Evolutionary conservation across 1,284 basidiomycete species (phyloP), one percentile per base, ranked within the genome.

Genomic region (Fomitopsis betulina): DNA sequence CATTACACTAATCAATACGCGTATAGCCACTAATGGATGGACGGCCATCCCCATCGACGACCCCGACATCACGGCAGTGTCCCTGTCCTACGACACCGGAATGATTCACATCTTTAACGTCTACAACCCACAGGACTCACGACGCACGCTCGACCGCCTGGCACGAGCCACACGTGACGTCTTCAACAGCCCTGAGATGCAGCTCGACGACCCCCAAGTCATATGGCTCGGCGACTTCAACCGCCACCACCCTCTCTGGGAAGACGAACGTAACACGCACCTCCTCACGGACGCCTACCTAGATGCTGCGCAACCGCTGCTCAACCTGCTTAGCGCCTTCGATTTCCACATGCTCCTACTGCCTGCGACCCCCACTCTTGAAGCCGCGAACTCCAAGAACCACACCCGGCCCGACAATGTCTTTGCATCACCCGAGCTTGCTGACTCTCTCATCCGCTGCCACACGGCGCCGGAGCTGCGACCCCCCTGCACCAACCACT

Each of bases 191-290:
- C n/a, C n/a, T n/a, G n/a, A n/a, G n/a, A n/a, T n/a, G n/a, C n/a
- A n/a, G n/a, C n/a, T n/a, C n/a, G n/a, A n/a, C n/a, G n/a, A n/a
- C n/a, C 4, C 27, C 4, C 27, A 30, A 30, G 27, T 30, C 3
- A 3, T 30, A 3, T 30, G 27, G 27, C 27, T 30, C 8, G 35
- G 35, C 4, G 35, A 35, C 35, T 35, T 35, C 35, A 35, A 35
- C 35, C 35, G 35, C 8, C 80, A 83, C 62, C 77, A 82, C 66
- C 76, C 74, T 0, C 27, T 73, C 0, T 83, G 79, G 80, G 77
- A 81, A 5, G 70, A 74, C 5, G 56, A 62, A 0, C 25, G 58
- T 0, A 79, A 82, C 58, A 5, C 54, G 27, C 27, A 30, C 27
- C 7, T 79, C 0, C 73, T 79, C 59, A 74, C 68, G 1, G 30